A percentile compares a stretch with the other conserved stretches of the same genome.
These are phyloP conservation scores for Penstemon barbatus DNA, from an alignment of 257 asterid genomes.

Conservation along the genomic window DNA sequence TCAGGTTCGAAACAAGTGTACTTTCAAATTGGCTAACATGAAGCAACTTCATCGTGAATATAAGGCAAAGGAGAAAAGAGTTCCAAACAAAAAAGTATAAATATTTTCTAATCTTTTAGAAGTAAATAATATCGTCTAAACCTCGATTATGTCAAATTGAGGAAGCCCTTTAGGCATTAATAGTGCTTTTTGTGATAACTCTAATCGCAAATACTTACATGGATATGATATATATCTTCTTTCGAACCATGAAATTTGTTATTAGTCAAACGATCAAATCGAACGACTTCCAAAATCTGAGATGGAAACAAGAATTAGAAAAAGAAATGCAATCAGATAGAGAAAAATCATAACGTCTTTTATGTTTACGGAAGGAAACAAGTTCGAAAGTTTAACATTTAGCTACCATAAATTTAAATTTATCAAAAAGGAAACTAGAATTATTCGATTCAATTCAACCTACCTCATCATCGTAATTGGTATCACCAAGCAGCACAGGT, in stretches of 20 bases:
- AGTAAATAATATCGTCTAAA: too few relatives aligned
- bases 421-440: not conserved
- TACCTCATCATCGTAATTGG: constrained; percentile 45
- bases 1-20: not conserved
- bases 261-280: constrained; percentile 25
- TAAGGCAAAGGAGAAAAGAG: too few relatives aligned
- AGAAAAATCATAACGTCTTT: not conserved
- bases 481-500: constrained; percentile 36
- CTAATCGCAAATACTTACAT: constrained; percentile 22
- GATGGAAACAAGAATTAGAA: constrained; percentile 11
- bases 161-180: too few relatives aligned
- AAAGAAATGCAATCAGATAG: not conserved
- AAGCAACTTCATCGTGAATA: too few relatives aligned
- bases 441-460: not conserved
- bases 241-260: constrained; percentile 19
- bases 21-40: too few relatives aligned
- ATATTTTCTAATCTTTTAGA: too few relatives aligned
- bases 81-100: too few relatives aligned
- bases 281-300: constrained; percentile 38
- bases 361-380: too few relatives aligned
- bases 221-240: constrained; percentile 40
- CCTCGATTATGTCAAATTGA: too few relatives aligned
- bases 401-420: not conserved
- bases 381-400: constrained; percentile 1
- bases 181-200: too few relatives aligned